Base-by-base conservation (phyloP, 169 alveolate species). In the Plasmodium knowlesi region DNA sequence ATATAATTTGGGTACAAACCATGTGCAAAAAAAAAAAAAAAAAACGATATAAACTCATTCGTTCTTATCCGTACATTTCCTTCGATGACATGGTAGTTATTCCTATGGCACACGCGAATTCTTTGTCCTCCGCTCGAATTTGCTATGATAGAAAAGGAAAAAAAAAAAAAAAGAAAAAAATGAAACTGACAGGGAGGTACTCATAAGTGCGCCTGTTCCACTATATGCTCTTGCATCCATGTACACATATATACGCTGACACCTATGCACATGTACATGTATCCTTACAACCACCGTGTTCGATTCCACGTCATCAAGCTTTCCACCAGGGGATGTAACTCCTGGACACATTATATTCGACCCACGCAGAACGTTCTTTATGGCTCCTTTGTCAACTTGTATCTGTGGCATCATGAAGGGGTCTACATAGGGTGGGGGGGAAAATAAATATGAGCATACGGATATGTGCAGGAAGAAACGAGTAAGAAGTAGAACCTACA, bases 281-380 rank as follows among this genome's bases (percentile, higher is more conserved):
- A 53, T 41, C 82, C 83, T 92, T 82, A 61, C 94, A 2, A 98
- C 99, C 19, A 98, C 98, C 25, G 93, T 97, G 43, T 96, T 96
- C 28, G 95, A 96, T 74, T 97, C 98, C 8, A 97, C 99, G 8
- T 97, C 98, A 34, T 98, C 99, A 98, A 99, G 97, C 71, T 84
- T 92, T 12, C 99, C 99, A 3, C 99, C 99, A 25, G 98, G 98
- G 8, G 99, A 98, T 19, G 99, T 98, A 67, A 99, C 96, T n/a
- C 99, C 99, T 3, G 99, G 99, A 72, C 99, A 97, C 99, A 99
- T 98, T 82, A 99, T 96, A 92, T 98, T 97, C 22, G 99, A 98
- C 14, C 99, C 99, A 82, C 99, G 96, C 1, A 99, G 95, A 19
- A 98, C 98, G 95, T 97, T 98, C 80, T 98, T 98, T 82, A 98